Evolutionary conservation across 192 early-diverging fungal species (phyloP), one percentile per base, ranked within the genome.

Genomic region (Rhizophagus prolifer): DNA sequence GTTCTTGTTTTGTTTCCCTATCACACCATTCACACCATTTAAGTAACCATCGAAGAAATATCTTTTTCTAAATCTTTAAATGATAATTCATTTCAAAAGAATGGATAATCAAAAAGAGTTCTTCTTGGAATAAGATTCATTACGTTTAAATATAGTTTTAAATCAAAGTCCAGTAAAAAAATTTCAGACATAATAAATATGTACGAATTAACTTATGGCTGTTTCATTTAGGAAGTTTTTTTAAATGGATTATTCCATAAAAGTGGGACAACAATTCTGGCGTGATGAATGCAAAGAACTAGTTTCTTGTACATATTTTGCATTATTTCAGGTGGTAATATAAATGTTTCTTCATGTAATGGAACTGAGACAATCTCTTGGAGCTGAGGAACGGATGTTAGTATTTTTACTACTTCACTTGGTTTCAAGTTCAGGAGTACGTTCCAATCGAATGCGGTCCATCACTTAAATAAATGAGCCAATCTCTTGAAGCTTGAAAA

Each of bases 221-320:
- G 19, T 54, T 54, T 7, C 19, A 4, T 54, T 54, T 54, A 21
- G 50, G 50, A 21, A 54, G 50, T n/a, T 54, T 54, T 19, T 54
- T 19, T 26, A 31, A 65, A 65, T 34, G 63, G 63, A 21, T 65
- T 34, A 7, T 65, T 65, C 63, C 63, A 65, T 26, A 65, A 34
- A 21, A 65, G 63, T 26, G 63, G 31, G 23, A 26, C 31, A 9
- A 25, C 26, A n/a, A 65, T 26, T 30, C 3, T 65, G 8, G 28
- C 63, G 26, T 0, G 63, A 65, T 30, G 63, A 25, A 34, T 65
- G 23, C 13, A 65, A 34, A 12, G 64, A 54, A 54, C 19, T 54
- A 28, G 19, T 28, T 16, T 66, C 28, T 34, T 66, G 64, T 5
- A 34, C 64, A 54, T 54, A 54, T 54, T 21, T 54, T 54, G 50